Evolutionary conservation across 139 green algal genomes (phyloP), one percentile per base, ranked within the genome.

Genomic region (Auxenochlorella pyrenoidosa): DNA sequence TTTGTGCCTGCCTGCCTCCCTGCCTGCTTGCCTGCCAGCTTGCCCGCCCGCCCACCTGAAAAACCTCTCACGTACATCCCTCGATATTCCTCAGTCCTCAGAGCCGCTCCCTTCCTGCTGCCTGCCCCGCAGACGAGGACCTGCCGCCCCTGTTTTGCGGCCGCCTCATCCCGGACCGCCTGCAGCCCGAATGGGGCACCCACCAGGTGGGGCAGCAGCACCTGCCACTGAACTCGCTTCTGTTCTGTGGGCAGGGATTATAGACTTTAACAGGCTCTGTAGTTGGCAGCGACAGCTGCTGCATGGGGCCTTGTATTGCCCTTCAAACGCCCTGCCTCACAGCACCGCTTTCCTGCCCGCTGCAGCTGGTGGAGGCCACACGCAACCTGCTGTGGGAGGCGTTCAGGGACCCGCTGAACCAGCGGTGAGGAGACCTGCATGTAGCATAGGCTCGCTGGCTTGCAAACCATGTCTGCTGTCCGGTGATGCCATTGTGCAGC

Each of bases 361-460:
- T 78, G 36, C 28, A 71, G 63, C 63, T 71, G 63, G 63, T 34
- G 63, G 63, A 71, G 30, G 63, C 63, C 26, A 71, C 63, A 26
- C 79, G 88, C 4, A 75, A 88, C 72, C 86, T 94, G 87, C 75
- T 94, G 79, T 82, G 90, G 66, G 82, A 88, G 58, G 91, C 91
- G 26, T 89, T 88, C 76, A 26, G 38, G 44, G 91, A 94, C 68
- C 91, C 91, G 0, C 58, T 90, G 21, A 94, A 94, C 76, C 21
- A 89, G 88, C 75, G 89, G 83, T 82, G 36, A 58, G 82, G 30
- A 28, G 75, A 15, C 21, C 12, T 6, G 47, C 6, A 12, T 58
- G 47, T 75, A n/a, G 21, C 10, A 26, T n/a, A n/a, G n/a, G n/a
- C n/a, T n/a, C n/a, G n/a, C n/a, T n/a, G n/a, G n/a, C 32, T 21